These are phyloP conservation scores for Aspergillus piperis DNA, from an alignment of 2,329 filamentous ascomycete genomes.

Conservation along the genomic window DNA sequence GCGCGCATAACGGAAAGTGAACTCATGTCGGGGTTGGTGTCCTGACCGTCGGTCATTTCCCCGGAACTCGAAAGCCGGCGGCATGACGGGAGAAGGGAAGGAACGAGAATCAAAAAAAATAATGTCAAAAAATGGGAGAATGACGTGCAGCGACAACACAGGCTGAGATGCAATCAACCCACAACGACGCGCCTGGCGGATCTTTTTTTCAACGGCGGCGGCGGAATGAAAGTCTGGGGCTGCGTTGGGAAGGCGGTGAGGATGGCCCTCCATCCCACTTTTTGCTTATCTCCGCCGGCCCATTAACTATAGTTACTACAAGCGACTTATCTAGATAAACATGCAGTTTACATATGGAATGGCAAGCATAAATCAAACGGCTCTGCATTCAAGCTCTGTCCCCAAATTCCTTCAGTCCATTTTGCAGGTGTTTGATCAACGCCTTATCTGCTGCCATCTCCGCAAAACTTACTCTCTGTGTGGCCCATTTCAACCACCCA, in stretches of 20 bases:
- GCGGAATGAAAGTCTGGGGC: neutral
- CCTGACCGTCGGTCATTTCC: conserved; percentile 32
- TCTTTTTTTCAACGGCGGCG: neutral
- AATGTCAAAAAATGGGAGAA: neutral
- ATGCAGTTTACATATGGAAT: too few species aligned
- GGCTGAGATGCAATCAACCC: neutral
- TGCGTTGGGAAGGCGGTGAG: neutral
- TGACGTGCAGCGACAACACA: neutral
- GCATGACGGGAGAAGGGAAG: conserved; percentile 19
- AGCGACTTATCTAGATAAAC: too few species aligned
- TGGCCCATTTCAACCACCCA: conserved; percentile 65
- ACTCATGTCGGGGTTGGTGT: conserved; percentile 33
- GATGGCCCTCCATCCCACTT: neutral
- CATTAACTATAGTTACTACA: too few species aligned
- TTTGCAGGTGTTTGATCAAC: conserved; percentile 31
- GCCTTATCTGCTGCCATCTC: conserved; percentile 52
- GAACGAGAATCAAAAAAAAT: neutral
- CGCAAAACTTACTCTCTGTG: conserved; percentile 58
- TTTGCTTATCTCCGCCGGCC: neutral
- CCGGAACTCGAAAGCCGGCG: conserved; percentile 37
- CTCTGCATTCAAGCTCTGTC: neutral
- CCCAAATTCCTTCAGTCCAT: conserved; percentile 22
- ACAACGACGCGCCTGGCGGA: neutral
- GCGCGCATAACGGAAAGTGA: conserved; percentile 43
- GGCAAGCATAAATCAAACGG: neutral